These are phyloP conservation scores for Scleroderma bovista DNA, from an alignment of 768 basidiomycete species.

Conservation along the genomic window DNA sequence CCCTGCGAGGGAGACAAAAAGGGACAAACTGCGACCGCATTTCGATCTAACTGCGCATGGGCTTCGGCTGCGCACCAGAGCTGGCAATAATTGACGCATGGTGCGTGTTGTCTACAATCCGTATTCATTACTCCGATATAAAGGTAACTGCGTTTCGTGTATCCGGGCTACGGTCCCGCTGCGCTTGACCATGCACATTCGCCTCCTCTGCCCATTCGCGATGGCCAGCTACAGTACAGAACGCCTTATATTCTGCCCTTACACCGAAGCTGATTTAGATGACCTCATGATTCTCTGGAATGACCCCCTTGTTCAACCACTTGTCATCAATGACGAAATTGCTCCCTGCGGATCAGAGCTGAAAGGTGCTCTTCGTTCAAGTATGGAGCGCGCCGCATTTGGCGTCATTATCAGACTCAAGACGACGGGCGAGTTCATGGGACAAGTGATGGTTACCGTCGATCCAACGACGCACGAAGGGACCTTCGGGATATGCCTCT, in stretches of 20 bases:
- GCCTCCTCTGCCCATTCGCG: not conserved
- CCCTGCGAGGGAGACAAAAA: too few species aligned
- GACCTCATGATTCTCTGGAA: slow-evolving; percentile 25
- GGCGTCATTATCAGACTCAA: slow-evolving; percentile 23
- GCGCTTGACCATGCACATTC: too few species aligned
- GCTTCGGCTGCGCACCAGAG: too few species aligned
- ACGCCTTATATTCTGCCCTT: slow-evolving; percentile 30
- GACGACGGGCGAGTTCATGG: slow-evolving; percentile 27
- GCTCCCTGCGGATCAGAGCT: slow-evolving; percentile 12
- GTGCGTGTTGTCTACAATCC: too few species aligned
- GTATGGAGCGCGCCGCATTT: slow-evolving; percentile 24
- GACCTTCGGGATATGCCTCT: slow-evolving; percentile 27
- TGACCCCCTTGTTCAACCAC: slow-evolving; percentile 23
- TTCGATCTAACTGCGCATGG: too few species aligned
- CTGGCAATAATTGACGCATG: too few species aligned
- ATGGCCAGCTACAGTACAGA: slow-evolving; percentile 26
- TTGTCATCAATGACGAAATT: slow-evolving; percentile 11
- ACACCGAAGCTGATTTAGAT: slow-evolving; percentile 27
- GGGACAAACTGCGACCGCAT: too few species aligned
- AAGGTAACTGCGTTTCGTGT: not conserved
- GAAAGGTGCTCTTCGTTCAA: slow-evolving; percentile 13
- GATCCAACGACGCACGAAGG: slow-evolving; percentile 28
- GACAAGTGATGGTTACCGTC: slow-evolving; percentile 25
- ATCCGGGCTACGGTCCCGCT: not conserved
- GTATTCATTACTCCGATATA: too few species aligned